Evolutionary conservation across 306 rosid species (phyloP).

Genomic region (Hylodesmum podocarpum): DNA sequence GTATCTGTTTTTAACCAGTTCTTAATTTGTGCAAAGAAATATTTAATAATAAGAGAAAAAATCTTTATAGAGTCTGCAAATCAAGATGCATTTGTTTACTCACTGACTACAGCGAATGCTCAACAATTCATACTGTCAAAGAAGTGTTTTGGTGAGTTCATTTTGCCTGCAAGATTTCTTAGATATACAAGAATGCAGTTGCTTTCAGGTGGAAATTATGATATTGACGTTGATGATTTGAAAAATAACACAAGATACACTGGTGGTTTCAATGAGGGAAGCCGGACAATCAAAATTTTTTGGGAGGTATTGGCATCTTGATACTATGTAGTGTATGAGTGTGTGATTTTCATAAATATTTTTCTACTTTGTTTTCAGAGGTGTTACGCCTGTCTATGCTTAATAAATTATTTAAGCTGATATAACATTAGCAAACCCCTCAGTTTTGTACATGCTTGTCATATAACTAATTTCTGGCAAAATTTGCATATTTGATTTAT

Average conservation of each 20-base stretch:
- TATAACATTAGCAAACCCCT: not conserved
- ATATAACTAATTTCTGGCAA: not conserved
- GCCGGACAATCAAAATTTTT: constrained; percentile 77
- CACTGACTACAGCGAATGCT: not conserved
- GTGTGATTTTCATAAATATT: not conserved
- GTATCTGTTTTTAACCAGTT: constrained; percentile 10
- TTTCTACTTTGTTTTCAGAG: not conserved
- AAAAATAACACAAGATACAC: constrained; percentile 84
- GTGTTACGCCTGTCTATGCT: not conserved
- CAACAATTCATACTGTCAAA: constrained; percentile 2
- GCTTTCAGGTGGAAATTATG: constrained; percentile 97
- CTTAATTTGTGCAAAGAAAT: constrained; percentile 12
- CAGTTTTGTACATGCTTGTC: not conserved
- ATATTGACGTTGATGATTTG: constrained; percentile 87
- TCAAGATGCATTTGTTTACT: constrained; percentile 9
- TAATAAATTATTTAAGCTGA: not conserved
- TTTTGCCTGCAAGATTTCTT: constrained; percentile 35
- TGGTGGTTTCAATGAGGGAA: constrained; percentile 89
- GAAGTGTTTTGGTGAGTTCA: constrained; percentile 17
- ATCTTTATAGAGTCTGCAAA: not conserved
- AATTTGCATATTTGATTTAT: not conserved
- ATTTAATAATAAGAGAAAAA: constrained; percentile 14
- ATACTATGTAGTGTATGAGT: not conserved
- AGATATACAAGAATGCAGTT: constrained; percentile 52
- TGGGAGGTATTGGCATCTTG: constrained; percentile 77